These are phyloP conservation scores for Pulveroboletus sp. DNA, from an alignment of 1,284 basidiomycete genomes.

Conservation along the genomic window DNA sequence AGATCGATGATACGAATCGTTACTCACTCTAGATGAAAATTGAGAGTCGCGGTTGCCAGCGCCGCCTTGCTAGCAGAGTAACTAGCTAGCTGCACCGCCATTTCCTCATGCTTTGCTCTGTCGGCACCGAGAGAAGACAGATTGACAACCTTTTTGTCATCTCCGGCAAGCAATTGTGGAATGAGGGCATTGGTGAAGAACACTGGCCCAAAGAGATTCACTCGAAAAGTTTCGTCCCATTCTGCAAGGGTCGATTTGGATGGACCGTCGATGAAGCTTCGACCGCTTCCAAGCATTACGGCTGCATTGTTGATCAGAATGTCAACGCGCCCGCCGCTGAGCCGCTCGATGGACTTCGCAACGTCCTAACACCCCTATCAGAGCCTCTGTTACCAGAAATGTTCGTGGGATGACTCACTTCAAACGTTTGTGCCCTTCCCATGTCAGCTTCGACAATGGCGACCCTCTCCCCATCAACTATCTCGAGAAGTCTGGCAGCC, in stretches of 20 bases:
- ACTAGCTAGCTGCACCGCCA: conserved; percentile 3
- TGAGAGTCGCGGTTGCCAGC: conserved; percentile 5
- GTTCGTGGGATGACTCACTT: not conserved
- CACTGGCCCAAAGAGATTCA: conserved; percentile 7
- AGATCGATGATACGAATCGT: not conserved
- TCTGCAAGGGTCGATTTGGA: conserved; percentile 7
- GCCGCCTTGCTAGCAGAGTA: conserved; percentile 11
- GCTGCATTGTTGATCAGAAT: conserved; percentile 7
- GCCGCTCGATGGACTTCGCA: not conserved
- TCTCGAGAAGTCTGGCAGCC: not conserved
- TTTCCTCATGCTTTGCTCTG: not conserved
- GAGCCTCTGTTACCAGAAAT: not conserved
- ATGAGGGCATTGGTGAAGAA: conserved; percentile 9
- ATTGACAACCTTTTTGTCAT: conserved; percentile 5
- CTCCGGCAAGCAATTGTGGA: conserved; percentile 1
- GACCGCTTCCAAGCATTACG: not conserved
- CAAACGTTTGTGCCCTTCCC: conserved; percentile 2
- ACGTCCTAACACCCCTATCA: not conserved
- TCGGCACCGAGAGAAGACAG: conserved; percentile 7
- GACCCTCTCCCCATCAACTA: not conserved
- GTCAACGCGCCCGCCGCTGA: conserved; percentile 3
- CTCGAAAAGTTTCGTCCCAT: conserved; percentile 7
- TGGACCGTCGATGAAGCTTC: conserved; percentile 4
- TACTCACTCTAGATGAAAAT: conserved; percentile 7
- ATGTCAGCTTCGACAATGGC: conserved; percentile 6